Conservation (phyloP, 345 rosid genomes). For the Melaleuca quinquenervia region DNA sequence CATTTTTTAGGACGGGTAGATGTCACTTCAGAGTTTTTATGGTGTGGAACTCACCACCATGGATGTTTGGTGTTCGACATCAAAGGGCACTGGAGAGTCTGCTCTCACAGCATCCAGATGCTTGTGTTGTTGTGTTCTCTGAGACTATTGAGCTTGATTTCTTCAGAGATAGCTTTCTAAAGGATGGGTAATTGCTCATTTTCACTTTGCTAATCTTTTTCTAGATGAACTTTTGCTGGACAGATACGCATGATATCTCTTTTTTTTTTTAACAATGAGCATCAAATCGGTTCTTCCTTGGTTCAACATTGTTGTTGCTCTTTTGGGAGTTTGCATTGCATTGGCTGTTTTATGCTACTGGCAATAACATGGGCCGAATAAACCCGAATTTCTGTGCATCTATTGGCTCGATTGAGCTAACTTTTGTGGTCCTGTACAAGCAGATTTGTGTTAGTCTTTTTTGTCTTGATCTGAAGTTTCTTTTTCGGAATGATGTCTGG, state of each 20-base stretch:
- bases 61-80: slow-evolving; percentile 88
- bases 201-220: not conserved
- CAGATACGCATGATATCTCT: not conserved
- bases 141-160: slow-evolving; percentile 89
- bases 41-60: slow-evolving; percentile 94
- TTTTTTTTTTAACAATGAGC: not conserved
- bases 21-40: slow-evolving; percentile 65
- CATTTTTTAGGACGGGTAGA: slow-evolving; percentile 45
- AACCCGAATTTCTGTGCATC: not conserved
- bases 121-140: slow-evolving; percentile 75
- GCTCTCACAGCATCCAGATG: slow-evolving; percentile 59
- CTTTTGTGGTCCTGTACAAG: not conserved
- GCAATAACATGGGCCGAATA: not conserved
- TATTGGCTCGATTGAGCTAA: not conserved
- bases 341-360: not conserved
- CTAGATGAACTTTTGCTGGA: not conserved
- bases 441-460: not conserved
- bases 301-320: not conserved
- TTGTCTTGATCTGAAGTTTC: not conserved
- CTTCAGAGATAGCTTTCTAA: slow-evolving; percentile 69
- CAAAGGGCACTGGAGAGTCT: slow-evolving; percentile 93
- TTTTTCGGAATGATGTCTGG: not conserved
- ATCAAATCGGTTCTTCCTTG: not conserved
- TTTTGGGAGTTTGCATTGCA: not conserved
- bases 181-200: slow-evolving; percentile 56